phyloP scores from a whole-genome alignment of 768 basidiomycete species.

The Lentinula edodes region DNA sequence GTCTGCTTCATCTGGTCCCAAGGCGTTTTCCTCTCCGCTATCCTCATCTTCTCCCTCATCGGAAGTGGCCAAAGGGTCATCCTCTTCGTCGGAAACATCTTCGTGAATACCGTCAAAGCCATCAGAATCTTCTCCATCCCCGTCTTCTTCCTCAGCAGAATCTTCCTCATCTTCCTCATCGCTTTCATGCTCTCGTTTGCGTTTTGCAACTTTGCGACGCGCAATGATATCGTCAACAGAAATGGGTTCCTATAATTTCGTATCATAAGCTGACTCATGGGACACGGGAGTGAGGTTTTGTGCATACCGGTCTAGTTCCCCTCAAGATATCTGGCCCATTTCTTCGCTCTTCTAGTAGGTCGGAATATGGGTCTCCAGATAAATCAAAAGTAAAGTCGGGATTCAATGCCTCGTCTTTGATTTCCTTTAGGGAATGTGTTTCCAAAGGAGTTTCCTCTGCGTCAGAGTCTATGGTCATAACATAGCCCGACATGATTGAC shows the following conservation, averaged over 20 bases:
- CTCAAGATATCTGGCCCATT: slow-evolving; percentile 52
- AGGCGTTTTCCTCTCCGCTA: slow-evolving; percentile 19
- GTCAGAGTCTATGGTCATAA: slow-evolving; percentile 84
- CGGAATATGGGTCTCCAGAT: slow-evolving; percentile 62
- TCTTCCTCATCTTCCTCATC: slow-evolving; percentile 33
- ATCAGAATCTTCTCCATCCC: slow-evolving; percentile 22
- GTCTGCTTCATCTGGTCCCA: slow-evolving; percentile 9
- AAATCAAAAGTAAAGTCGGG: slow-evolving; percentile 82
- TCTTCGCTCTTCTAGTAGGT: slow-evolving; percentile 38
- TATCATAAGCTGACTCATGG: slow-evolving; percentile 3
- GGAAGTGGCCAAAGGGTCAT: slow-evolving; percentile 21
- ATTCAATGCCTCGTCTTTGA: slow-evolving; percentile 59
- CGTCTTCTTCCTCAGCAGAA: slow-evolving; percentile 24
- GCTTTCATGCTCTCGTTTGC: slow-evolving; percentile 49
- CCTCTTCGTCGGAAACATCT: slow-evolving; percentile 26
- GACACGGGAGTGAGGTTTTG: not conserved
- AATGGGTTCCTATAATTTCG: slow-evolving; percentile 53
- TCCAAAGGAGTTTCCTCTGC: slow-evolving; percentile 39
- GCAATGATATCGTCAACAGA: slow-evolving; percentile 92
- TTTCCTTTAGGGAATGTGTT: slow-evolving; percentile 14
- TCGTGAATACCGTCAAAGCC: slow-evolving; percentile 16
- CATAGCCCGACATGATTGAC: slow-evolving; percentile 50
- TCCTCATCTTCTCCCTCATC: slow-evolving; percentile 27
- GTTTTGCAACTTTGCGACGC: slow-evolving; percentile 58
- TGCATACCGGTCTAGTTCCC: slow-evolving; percentile 56